Evolutionary conservation across 1,284 basidiomycete genomes (phyloP).

Genomic region (Ganoderma meredithae): DNA sequence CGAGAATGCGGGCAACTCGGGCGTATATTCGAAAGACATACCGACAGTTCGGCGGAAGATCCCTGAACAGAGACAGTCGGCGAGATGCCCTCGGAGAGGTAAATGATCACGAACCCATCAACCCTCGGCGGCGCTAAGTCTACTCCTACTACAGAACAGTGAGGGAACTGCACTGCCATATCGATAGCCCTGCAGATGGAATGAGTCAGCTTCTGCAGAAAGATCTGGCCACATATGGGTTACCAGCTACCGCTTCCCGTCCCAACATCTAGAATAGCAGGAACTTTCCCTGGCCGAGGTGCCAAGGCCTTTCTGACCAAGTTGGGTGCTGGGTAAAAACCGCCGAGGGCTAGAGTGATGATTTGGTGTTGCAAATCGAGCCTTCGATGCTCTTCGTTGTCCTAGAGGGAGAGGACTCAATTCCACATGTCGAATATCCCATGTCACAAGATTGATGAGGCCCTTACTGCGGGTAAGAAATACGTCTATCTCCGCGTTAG

Average conservation of each 20-base stretch:
- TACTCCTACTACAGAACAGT: constrained; percentile 45
- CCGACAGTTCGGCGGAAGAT: constrained; percentile 44
- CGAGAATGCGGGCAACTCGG: neutral
- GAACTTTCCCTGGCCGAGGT: constrained; percentile 38
- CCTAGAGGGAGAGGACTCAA: constrained; percentile 32
- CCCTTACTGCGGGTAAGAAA: constrained; percentile 41
- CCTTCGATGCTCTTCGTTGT: constrained; percentile 45
- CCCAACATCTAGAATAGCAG: constrained; percentile 44
- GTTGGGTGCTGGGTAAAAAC: constrained; percentile 41
- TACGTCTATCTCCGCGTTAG: constrained; percentile 37
- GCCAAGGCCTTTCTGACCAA: constrained; percentile 42
- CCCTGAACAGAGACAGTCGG: constrained; percentile 28
- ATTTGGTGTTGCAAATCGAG: constrained; percentile 46
- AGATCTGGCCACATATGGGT: constrained; percentile 11
- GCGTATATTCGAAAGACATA: constrained; percentile 25
- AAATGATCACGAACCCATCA: constrained; percentile 34
- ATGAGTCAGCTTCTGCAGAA: constrained; percentile 10
- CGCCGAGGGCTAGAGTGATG: constrained; percentile 41
- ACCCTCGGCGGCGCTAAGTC: constrained; percentile 43
- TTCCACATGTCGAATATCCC: constrained; percentile 1
- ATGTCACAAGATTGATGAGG: constrained; percentile 7
- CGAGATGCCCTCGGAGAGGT: neutral
- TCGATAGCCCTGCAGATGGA: constrained; percentile 41
- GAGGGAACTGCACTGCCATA: constrained; percentile 45
- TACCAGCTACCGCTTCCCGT: constrained; percentile 47